phyloP scores from a whole-genome alignment of 148 eudicot genomes.

The Mesembryanthemum crystallinum region DNA sequence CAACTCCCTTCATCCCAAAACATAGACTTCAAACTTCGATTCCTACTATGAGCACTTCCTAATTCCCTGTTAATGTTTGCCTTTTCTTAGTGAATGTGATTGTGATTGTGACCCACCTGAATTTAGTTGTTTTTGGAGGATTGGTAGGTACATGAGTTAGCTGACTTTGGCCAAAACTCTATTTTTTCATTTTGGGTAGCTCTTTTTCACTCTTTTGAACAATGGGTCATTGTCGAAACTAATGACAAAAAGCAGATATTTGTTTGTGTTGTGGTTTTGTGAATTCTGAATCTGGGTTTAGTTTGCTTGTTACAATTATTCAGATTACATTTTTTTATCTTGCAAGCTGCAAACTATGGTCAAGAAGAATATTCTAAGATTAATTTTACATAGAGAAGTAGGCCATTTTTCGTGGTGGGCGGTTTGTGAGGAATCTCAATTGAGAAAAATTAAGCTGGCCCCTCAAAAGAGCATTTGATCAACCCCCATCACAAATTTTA shows the following conservation, averaged over 20 bases:
- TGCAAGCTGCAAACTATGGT: neutral
- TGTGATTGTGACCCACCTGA: neutral
- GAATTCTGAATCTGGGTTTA: constrained; percentile 8
- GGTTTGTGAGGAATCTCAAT: constrained; percentile 27
- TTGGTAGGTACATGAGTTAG: neutral
- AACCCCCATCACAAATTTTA: constrained; percentile 10
- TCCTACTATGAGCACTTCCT: neutral
- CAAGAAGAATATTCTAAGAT: constrained; percentile 22
- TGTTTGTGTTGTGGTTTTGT: neutral
- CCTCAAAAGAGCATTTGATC: constrained; percentile 20
- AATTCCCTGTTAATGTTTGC: neutral
- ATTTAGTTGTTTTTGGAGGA: neutral
- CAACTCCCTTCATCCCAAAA: neutral
- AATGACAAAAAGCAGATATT: neutral
- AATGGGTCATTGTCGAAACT: neutral
- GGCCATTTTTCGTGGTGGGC: constrained; percentile 34
- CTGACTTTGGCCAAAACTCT: neutral
- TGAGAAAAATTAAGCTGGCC: constrained; percentile 18
- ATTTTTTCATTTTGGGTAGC: neutral
- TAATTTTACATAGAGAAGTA: neutral
- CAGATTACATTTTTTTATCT: neutral
- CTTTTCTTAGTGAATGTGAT: neutral
- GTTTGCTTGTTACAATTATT: neutral
- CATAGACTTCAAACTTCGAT: neutral
- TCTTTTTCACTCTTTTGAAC: neutral